These are phyloP conservation scores for Ceriops decandra DNA, from an alignment of 345 rosid genomes.

Conservation along the genomic window DNA sequence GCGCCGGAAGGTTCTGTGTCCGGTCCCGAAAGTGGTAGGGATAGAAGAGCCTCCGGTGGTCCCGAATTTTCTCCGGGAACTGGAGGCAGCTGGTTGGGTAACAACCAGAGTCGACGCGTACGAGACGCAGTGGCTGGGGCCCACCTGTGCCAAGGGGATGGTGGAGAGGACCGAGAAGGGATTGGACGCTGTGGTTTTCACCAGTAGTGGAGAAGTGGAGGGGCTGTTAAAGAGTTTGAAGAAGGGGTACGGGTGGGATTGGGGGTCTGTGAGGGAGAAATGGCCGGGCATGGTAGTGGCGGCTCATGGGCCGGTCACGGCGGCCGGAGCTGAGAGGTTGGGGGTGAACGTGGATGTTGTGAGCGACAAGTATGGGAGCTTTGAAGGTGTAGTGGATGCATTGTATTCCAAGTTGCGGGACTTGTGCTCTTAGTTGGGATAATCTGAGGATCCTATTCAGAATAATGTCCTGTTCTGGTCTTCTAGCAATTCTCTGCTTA, in stretches of 20 bases:
- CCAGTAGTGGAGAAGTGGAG: conserved; percentile 55
- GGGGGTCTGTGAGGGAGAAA: conserved; percentile 43
- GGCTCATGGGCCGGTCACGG: conserved; percentile 58
- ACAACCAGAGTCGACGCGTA: conserved; percentile 48
- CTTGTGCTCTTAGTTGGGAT: neutral
- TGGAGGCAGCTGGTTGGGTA: conserved; percentile 41
- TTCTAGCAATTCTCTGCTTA: too few relatives aligned
- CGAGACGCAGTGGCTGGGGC: conserved; percentile 60
- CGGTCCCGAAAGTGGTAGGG: conserved; percentile 48
- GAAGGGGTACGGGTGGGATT: conserved; percentile 45
- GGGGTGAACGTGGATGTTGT: conserved; percentile 49
- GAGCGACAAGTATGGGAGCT: conserved; percentile 35
- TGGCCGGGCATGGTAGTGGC: conserved; percentile 48
- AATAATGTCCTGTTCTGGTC: too few relatives aligned
- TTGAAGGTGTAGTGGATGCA: conserved; percentile 45
- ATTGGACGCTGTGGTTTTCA: conserved; percentile 44
- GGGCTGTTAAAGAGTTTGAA: conserved; percentile 46
- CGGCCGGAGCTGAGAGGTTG: conserved; percentile 48
- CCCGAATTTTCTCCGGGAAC: conserved; percentile 38
- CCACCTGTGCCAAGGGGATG: conserved; percentile 35
- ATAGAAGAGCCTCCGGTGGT: conserved; percentile 58
- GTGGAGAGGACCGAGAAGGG: conserved; percentile 24
- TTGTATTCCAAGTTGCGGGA: conserved; percentile 26
- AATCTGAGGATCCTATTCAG: too few relatives aligned
- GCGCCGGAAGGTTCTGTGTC: conserved; percentile 43